phyloP scores from a whole-genome alignment of 176 grass and related monocot genomes.

The Lolium perenne region DNA sequence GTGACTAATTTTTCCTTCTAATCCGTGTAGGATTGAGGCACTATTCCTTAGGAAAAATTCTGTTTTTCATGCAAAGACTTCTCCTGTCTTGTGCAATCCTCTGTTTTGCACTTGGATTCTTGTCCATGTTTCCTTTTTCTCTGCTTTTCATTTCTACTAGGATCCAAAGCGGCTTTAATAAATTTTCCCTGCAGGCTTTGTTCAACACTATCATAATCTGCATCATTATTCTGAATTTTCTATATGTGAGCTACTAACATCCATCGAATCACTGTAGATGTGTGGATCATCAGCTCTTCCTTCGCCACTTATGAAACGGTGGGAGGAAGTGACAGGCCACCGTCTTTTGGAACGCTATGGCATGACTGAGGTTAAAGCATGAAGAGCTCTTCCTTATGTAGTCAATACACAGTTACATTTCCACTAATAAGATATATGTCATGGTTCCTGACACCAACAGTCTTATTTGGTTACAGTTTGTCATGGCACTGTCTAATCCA shows the following conservation, averaged over 20 bases:
- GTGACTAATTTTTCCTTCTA: not conserved
- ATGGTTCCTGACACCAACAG: constrained; percentile 27
- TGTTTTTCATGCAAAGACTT: not conserved
- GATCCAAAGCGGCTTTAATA: not conserved
- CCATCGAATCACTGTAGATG: constrained; percentile 71
- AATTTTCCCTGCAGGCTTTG: not conserved
- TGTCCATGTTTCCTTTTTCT: not conserved
- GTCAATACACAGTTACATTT: not conserved
- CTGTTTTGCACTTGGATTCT: not conserved
- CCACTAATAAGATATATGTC: constrained; percentile 11
- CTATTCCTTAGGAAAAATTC: not conserved
- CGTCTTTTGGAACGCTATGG: constrained; percentile 94
- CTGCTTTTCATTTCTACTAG: constrained; percentile 1
- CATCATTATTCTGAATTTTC: constrained; percentile 4
- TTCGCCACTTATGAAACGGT: constrained; percentile 87
- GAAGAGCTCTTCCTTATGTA: constrained; percentile 7
- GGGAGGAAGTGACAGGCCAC: constrained; percentile 91
- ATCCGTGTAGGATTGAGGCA: not conserved
- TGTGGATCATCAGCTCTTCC: constrained; percentile 98
- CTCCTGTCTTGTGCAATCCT: not conserved
- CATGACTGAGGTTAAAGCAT: constrained; percentile 86
- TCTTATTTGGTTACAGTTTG: constrained; percentile 69
- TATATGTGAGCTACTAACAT: constrained; percentile 15
- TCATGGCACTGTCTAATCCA: constrained; percentile 95
- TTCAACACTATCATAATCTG: not conserved